Conservation (phyloP, 2,329 filamentous ascomycete species). For the Chaetothyriales sp. region DNA sequence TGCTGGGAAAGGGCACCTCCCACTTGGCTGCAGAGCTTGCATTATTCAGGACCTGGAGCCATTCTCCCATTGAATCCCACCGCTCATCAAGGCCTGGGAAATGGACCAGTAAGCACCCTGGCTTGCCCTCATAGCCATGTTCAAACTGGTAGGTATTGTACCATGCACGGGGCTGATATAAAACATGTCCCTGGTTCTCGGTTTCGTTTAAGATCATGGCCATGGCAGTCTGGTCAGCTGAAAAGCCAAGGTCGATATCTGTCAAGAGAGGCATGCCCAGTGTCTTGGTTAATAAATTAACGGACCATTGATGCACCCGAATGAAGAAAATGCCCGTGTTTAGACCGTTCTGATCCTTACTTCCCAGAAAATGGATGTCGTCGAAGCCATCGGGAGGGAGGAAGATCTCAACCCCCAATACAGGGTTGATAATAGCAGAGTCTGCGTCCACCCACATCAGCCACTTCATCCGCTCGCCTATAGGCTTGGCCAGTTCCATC, state of each 20-base stretch:
- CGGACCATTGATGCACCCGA: conserved; percentile 23
- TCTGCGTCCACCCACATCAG: conserved; percentile 22
- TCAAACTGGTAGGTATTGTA: conserved; percentile 11
- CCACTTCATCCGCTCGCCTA: conserved; percentile 1
- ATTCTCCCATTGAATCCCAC: conserved; percentile 18
- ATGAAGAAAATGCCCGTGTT: conserved; percentile 24
- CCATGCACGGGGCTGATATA: conserved; percentile 7
- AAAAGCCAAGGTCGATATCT: conserved; percentile 12
- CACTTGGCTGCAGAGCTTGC: conserved; percentile 9
- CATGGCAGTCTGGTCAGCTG: conserved; percentile 12
- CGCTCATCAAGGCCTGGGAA: conserved; percentile 19
- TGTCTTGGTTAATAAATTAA: conserved; percentile 19
- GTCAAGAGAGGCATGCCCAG: conserved; percentile 17
- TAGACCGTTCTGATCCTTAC: conserved; percentile 22
- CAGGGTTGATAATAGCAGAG: conserved; percentile 22
- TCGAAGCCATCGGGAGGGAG: conserved; percentile 19
- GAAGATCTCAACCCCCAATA: conserved; percentile 22
- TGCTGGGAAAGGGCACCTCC: conserved; percentile 17
- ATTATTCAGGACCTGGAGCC: conserved; percentile 17
- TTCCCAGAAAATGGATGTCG: conserved; percentile 21
- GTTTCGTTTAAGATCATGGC: conserved; percentile 3
- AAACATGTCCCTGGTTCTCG: neutral
- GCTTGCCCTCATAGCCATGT: conserved; percentile 2
- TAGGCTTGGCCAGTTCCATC: neutral
- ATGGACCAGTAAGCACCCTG: conserved; percentile 21